These are phyloP conservation scores for Prunella vulgaris DNA, from an alignment of 257 asterid genomes.

Conservation along the genomic window DNA sequence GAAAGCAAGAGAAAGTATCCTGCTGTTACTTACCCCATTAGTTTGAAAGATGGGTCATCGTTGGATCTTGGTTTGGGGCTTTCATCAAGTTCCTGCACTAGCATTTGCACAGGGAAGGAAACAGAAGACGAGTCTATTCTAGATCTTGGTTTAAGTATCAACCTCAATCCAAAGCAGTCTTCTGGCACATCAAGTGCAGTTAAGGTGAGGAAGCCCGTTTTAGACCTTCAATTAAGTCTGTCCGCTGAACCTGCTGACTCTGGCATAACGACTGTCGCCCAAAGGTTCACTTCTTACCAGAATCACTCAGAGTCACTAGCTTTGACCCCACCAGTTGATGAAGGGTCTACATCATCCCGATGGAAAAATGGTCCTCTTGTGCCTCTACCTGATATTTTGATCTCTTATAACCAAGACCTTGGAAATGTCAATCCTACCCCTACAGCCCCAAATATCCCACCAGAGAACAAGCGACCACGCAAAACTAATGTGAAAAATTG, in stretches of 20 bases:
- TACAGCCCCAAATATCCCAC: constrained; percentile 30
- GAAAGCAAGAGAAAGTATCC: constrained; percentile 44
- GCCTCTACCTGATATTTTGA: constrained; percentile 27
- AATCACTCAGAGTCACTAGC: constrained; percentile 23
- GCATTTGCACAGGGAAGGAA: constrained; percentile 40
- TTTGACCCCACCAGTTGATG: constrained; percentile 31
- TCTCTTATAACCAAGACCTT: constrained; percentile 14
- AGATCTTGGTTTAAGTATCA: constrained; percentile 43
- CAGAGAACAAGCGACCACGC: constrained; percentile 24
- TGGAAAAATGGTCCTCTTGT: constrained; percentile 45
- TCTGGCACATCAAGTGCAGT: constrained; percentile 17
- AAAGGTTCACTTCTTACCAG: constrained; percentile 24
- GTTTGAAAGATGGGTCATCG: constrained; percentile 38
- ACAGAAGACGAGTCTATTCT: constrained; percentile 37
- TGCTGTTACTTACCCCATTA: constrained; percentile 9
- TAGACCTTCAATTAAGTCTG: constrained; percentile 57
- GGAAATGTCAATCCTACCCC: constrained; percentile 8
- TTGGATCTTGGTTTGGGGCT: constrained; percentile 43
- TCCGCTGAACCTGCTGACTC: constrained; percentile 52
- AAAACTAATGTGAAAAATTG: constrained; percentile 36
- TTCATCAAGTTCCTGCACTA: constrained; percentile 37
- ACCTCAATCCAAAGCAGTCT: constrained; percentile 18
- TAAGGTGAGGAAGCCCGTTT: constrained; percentile 26
- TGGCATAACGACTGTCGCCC: constrained; percentile 35
- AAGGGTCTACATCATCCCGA: constrained; percentile 64